A percentile compares a stretch with the other conserved stretches of the same genome.
These are phyloP conservation scores for Millerago galiae DNA, from an alignment of 805 yeast species.

Conservation along the genomic window DNA sequence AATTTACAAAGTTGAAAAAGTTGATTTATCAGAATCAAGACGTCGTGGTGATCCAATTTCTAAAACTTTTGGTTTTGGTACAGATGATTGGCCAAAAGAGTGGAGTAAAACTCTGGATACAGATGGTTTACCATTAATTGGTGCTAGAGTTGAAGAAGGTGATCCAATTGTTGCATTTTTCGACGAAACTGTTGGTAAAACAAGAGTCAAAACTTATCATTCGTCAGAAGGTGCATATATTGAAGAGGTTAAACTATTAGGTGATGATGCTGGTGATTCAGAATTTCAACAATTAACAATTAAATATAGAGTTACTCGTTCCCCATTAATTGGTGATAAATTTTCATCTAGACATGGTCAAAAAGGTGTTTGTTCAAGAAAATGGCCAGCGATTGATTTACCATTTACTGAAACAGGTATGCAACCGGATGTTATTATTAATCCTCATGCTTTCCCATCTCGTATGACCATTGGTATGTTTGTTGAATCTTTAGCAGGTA, in stretches of 20 bases:
- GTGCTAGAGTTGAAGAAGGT: conserved; percentile 85
- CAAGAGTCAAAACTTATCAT: conserved; percentile 89
- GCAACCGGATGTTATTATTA: conserved; percentile 95
- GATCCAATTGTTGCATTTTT: conserved; percentile 92
- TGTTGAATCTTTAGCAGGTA: conserved; percentile 97
- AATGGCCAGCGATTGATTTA: conserved; percentile 96
- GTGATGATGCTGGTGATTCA: conserved; percentile 66
- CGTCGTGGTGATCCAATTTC: conserved; percentile 92
- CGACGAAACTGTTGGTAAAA: conserved; percentile 86
- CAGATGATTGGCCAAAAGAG: conserved; percentile 83
- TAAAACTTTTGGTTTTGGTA: conserved; percentile 91
- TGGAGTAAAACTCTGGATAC: conserved; percentile 86
- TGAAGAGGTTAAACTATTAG: conserved; percentile 88
- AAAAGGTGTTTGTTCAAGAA: conserved; percentile 96
- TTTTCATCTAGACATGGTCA: conserved; percentile 98
- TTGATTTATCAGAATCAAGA: conserved; percentile 72
- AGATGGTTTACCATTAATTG: conserved; percentile 91
- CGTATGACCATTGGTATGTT: conserved; percentile 99
- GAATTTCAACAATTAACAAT: conserved; percentile 84
- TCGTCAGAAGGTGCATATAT: conserved; percentile 91
- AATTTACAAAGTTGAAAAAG: conserved; percentile 88
- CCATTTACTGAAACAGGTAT: conserved; percentile 96
- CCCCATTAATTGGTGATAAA: conserved; percentile 95
- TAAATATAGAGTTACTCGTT: conserved; percentile 85
- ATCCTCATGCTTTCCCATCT: conserved; percentile 99